Evolutionary conservation across 495 filamentous ascomycete genomes (phyloP), one percentile per base, ranked within the genome.

Genomic region (Tirmania nivea): DNA sequence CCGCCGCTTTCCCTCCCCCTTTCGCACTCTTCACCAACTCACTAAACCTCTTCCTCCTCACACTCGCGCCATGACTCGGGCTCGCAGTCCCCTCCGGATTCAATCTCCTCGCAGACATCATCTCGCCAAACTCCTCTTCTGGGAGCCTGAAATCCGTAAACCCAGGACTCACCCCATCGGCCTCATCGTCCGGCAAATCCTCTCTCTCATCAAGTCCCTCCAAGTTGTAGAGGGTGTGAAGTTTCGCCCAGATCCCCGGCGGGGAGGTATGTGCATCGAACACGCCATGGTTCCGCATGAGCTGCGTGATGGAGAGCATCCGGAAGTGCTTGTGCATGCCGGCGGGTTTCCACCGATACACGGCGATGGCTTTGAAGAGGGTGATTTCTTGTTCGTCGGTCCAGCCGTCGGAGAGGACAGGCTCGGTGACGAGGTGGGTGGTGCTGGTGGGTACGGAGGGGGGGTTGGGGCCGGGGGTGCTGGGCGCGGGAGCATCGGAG

Each of bases 341-440:
- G 56, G 88, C 86, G 42, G 90, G 90, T 63, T 97, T 97, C 80
- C 86, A 92, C 64, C 79, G 76, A 49, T 96, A 86, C 45, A 80
- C 73, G 1, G 59, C 52, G 52, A 86, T 75, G 42, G 78, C 84
- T 63, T 95, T 95, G 69, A 95, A 84, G 3, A 97, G 70, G 5
- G 81, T 83, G 2, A 84, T 85, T 58, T 94, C 83, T 63, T 97
- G 89, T 59, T 94, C 90, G 64, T 95, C 86, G 0, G 86, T 93
- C 90, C 90, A 97, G 1, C 79, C 77, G 52, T 92, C 84, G 39
- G 75, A 75, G 16, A 80, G 63, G 48, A 68, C 60, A 21, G 70
- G 67, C 55, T 69, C 62, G 42, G 63, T 55, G 52, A 62, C 35
- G 49, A 61, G 8, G 34, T 64, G 62, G 52, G 66, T 59, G 73